Conservation (phyloP, 2,329 filamentous ascomycete genomes). For the Sclerotinia glacialis region DNA sequence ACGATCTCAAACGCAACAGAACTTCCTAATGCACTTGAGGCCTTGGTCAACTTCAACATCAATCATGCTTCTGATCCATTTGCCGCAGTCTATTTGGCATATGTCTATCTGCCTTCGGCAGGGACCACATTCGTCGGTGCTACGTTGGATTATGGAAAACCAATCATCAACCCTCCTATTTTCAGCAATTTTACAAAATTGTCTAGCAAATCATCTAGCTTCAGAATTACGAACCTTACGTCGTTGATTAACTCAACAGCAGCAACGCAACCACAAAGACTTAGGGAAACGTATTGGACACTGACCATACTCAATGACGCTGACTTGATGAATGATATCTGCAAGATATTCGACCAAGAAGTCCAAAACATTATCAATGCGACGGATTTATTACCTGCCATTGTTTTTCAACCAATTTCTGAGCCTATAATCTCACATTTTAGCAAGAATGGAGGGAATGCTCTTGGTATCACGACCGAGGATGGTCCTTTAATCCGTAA, state of each 20-base stretch:
- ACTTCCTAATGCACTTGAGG: background rate
- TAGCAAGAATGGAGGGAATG: constrained; percentile 31
- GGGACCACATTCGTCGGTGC: background rate
- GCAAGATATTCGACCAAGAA: constrained; percentile 29
- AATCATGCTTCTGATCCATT: constrained; percentile 11
- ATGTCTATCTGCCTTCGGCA: background rate
- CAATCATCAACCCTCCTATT: constrained; percentile 23
- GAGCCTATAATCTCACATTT: constrained; percentile 29
- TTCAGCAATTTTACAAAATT: constrained; percentile 26
- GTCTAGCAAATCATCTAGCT: background rate
- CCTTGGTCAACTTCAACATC: constrained; percentile 11
- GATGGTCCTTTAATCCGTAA: constrained; percentile 26
- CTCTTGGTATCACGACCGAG: constrained; percentile 28
- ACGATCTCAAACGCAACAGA: background rate
- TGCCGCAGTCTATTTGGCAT: constrained; percentile 8
- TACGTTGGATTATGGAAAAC: constrained; percentile 14
- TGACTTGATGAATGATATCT: constrained; percentile 24
- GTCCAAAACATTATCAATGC: constrained; percentile 21
- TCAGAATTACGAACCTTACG: constrained; percentile 24
- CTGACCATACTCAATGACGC: constrained; percentile 9
- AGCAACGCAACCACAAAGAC: constrained; percentile 1
- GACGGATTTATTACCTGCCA: constrained; percentile 24
- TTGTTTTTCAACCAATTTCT: constrained; percentile 31
- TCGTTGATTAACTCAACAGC: constrained; percentile 25
- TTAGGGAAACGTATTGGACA: constrained; percentile 12